Percentiles rank a stretch among this genome's conserved stretches.
Conservation (phyloP, 495 filamentous ascomycete genomes). For the Penicillium ochrochloron region DNA sequence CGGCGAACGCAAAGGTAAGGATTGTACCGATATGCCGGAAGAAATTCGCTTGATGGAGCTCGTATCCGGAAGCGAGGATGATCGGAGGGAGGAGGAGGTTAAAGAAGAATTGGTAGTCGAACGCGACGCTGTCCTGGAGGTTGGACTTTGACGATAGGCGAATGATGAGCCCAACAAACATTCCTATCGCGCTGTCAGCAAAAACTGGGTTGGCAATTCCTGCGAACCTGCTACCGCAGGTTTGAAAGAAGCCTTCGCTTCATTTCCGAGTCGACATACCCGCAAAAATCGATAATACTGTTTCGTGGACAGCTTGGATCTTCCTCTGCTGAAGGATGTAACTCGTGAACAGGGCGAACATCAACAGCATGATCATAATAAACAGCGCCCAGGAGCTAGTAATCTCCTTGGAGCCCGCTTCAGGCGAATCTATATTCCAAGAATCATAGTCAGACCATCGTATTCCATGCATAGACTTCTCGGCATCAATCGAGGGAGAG, state of each 20-base stretch:
- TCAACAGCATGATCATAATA: constrained; percentile 91
- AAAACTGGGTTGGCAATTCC: background rate
- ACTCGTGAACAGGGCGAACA: constrained; percentile 93
- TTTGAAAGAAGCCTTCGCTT: background rate
- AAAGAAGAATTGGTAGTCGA: constrained; percentile 99
- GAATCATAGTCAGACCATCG: constrained; percentile 29
- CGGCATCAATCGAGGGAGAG: constrained; percentile 15
- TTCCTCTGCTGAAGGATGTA: constrained; percentile 94
- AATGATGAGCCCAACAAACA: constrained; percentile 92
- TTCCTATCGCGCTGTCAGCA: constrained; percentile 60
- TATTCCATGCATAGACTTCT: constrained; percentile 4
- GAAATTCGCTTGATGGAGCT: constrained; percentile 97
- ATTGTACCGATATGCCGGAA: constrained; percentile 98
- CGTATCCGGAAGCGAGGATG: constrained; percentile 95
- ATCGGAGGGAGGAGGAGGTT: constrained; percentile 97
- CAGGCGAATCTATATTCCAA: constrained; percentile 51
- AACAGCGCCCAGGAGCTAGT: constrained; percentile 95
- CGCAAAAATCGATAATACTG: constrained; percentile 96
- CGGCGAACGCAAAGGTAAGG: constrained; percentile 96
- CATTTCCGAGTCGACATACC: constrained; percentile 58
- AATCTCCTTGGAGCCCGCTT: constrained; percentile 82
- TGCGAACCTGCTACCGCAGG: background rate
- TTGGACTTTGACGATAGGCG: constrained; percentile 76
- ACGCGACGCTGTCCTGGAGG: constrained; percentile 86
- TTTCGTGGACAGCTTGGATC: constrained; percentile 97